Conservation (phyloP, 169 alveolate genomes). For the Plasmodium malariae region DNA sequence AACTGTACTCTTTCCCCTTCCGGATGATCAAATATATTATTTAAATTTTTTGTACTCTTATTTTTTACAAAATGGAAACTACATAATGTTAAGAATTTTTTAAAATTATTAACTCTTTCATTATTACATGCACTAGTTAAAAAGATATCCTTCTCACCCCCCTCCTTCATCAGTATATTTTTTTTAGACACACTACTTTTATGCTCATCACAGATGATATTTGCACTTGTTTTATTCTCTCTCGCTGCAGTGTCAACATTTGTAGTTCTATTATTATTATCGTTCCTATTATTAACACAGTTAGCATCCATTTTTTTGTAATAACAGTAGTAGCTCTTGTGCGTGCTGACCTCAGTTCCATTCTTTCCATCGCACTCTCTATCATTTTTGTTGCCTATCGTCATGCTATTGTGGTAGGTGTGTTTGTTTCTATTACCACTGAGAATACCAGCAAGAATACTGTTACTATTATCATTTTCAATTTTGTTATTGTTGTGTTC, state of each 20-base stretch:
- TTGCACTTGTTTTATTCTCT: no score
- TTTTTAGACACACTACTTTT: not conserved
- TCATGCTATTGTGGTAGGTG: no score
- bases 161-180: not conserved
- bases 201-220: no score
- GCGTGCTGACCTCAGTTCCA: no score
- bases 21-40: not conserved
- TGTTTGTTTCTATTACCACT: no score
- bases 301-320: no score
- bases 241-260: not conserved
- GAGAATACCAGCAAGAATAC: no score
- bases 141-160: not conserved
- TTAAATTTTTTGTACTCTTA: not conserved
- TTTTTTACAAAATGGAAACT: slow-evolving; percentile 13
- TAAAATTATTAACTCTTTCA: slow-evolving; percentile 27
- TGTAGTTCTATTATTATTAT: not conserved
- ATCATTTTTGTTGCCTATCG: no score
- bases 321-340: no score
- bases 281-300: not conserved
- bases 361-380: no score
- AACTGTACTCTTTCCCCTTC: not conserved
- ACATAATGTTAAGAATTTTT: slow-evolving; percentile 4
- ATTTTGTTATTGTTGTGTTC: no score
- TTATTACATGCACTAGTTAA: slow-evolving; percentile 2
- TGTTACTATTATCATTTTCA: no score